phyloP scores from a whole-genome alignment of 176 grass and related monocot species.

The Echinochloa phyllopogon region DNA sequence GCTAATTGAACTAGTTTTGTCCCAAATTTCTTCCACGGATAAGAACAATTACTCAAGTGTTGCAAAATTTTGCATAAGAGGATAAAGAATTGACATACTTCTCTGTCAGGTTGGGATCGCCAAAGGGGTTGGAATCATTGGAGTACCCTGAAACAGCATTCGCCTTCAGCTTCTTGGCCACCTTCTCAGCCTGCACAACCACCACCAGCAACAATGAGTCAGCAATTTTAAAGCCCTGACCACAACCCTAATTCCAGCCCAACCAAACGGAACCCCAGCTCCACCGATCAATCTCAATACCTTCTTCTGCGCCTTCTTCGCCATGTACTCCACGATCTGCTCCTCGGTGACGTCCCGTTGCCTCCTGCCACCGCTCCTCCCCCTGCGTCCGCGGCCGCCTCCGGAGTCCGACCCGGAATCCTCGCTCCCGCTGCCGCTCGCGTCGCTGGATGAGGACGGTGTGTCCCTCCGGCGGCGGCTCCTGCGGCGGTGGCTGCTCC shows the following conservation, averaged over 20 bases:
- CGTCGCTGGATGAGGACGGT: constrained; percentile 51
- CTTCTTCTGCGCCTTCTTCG: constrained; percentile 93
- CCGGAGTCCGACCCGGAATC: constrained; percentile 61
- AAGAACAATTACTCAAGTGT: constrained; percentile 1
- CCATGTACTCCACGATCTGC: constrained; percentile 82
- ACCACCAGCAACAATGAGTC: background rate
- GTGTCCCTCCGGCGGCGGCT: constrained; percentile 49
- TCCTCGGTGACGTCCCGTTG: constrained; percentile 78
- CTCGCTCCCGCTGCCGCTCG: constrained; percentile 47
- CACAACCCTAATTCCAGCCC: background rate
- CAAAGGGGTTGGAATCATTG: constrained; percentile 94
- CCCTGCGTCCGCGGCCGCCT: background rate
- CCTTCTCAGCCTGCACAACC: constrained; percentile 72
- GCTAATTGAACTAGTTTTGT: background rate
- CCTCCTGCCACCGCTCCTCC: constrained; percentile 28
- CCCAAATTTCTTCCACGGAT: background rate
- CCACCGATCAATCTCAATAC: constrained; percentile 30
- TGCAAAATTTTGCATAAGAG: background rate
- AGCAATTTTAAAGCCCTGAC: constrained; percentile 13
- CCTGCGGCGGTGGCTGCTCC: constrained; percentile 39
- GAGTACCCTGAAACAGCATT: constrained; percentile 78
- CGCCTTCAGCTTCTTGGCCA: constrained; percentile 94
- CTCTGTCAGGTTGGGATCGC: constrained; percentile 87
- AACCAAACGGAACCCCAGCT: constrained; percentile 22
- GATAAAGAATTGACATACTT: constrained; percentile 52